A percentile compares a stretch with the other conserved stretches of the same genome.
phyloP scores from a whole-genome alignment of 306 rosid genomes.

The Begonia masoniana region DNA sequence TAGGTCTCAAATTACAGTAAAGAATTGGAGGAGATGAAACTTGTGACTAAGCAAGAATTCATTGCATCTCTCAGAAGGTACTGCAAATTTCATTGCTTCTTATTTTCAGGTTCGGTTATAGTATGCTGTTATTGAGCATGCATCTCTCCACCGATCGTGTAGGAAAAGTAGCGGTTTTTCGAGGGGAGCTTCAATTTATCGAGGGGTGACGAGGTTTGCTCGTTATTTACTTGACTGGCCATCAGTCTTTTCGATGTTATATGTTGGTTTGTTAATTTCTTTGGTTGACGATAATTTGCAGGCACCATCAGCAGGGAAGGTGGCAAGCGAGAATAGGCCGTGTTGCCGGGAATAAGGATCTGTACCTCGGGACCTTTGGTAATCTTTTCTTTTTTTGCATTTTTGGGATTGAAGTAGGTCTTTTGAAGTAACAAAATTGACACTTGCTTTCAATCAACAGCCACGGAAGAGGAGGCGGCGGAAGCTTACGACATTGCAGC shows the following conservation, averaged over 20 bases:
- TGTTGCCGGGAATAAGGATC: constrained; percentile 93
- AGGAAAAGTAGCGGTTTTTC: constrained; percentile 99
- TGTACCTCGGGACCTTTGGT: constrained; percentile 94
- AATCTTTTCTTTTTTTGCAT: background rate
- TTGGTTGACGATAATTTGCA: constrained; percentile 7
- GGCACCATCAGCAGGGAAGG: constrained; percentile 98
- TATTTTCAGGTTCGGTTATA: background rate
- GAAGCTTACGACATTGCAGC: constrained; percentile 97
- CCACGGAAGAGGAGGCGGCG: constrained; percentile 95
- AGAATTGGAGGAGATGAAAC: constrained; percentile 91
- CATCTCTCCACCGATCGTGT: background rate
- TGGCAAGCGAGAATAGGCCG: constrained; percentile 99
- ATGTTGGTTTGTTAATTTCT: too few relatives aligned
- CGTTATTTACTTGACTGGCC: background rate
- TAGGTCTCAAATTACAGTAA: constrained; percentile 60
- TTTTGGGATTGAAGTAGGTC: too few relatives aligned
- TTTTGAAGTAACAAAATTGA: too few relatives aligned
- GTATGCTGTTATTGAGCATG: too few relatives aligned
- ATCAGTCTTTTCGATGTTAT: too few relatives aligned
- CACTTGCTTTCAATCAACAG: constrained; percentile 17
- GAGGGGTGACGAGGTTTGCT: constrained; percentile 86
- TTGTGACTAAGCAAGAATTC: constrained; percentile 83
- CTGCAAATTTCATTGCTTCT: background rate
- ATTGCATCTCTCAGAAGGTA: constrained; percentile 92
- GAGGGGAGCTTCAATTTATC: constrained; percentile 83